phyloP scores from a whole-genome alignment of 1,139 yeast genomes.

The Lodderomyces oxycetoniae region DNA sequence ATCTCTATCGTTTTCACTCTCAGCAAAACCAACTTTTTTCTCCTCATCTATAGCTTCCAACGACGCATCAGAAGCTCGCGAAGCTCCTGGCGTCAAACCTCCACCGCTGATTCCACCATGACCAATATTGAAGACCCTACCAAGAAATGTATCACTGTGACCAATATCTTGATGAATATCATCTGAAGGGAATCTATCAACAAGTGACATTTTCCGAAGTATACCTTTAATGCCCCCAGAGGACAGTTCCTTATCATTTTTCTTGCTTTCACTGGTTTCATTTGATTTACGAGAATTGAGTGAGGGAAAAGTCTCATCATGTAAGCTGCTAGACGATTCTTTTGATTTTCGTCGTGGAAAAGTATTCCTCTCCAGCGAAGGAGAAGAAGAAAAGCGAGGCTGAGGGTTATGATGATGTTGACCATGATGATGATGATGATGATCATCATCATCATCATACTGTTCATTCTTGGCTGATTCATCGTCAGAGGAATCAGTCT shows the following conservation, averaged over 20 bases:
- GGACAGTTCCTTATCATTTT: slow-evolving; percentile 2
- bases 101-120: slow-evolving; percentile 35
- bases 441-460: not conserved
- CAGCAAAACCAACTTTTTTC: slow-evolving; percentile 16
- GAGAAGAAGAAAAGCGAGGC: too few species aligned
- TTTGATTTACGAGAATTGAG: slow-evolving; percentile 5
- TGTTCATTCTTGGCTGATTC: slow-evolving; percentile 6
- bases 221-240: slow-evolving; percentile 26
- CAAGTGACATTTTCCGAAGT: slow-evolving; percentile 34
- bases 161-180: slow-evolving; percentile 16
- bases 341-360: not conserved
- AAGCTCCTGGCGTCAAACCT: slow-evolving; percentile 42
- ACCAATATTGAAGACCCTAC: slow-evolving; percentile 29
- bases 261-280: slow-evolving; percentile 4
- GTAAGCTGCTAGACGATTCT: not conserved
- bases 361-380: too few species aligned
- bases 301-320: slow-evolving; percentile 1
- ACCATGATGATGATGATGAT: slow-evolving; percentile 1
- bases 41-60: slow-evolving; percentile 19
- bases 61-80: slow-evolving; percentile 15
- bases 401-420: not conserved
- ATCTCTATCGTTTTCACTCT: slow-evolving; percentile 11
- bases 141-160: slow-evolving; percentile 37
- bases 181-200: slow-evolving; percentile 24
- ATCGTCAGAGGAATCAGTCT: slow-evolving; percentile 15